phyloP scores from a whole-genome alignment of 2,329 filamentous ascomycete species.

The Scolecobasidium constrictum region DNA sequence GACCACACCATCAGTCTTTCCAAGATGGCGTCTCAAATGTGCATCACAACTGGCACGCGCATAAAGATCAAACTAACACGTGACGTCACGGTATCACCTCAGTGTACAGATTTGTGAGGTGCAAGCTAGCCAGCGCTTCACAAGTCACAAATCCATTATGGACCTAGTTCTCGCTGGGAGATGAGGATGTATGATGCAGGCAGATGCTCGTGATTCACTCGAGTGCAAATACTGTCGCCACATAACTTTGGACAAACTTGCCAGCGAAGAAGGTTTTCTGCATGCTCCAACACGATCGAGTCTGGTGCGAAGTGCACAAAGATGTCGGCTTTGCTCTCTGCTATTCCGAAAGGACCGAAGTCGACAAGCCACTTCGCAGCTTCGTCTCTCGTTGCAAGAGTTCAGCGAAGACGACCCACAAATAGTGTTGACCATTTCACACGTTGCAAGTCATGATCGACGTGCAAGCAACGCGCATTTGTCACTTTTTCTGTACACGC shows the following conservation, averaged over 20 bases:
- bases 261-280: constrained; percentile 1
- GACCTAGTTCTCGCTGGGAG: too few relatives aligned
- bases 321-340: constrained; percentile 9
- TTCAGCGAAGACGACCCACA: constrained; percentile 7
- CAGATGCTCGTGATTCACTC: too few relatives aligned
- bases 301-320: constrained; percentile 9
- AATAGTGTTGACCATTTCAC: constrained; percentile 3
- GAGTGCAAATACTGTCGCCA: constrained; percentile 9
- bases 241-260: constrained; percentile 6
- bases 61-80: too few relatives aligned
- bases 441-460: background rate
- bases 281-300: constrained; percentile 7
- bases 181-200: too few relatives aligned
- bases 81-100: too few relatives aligned
- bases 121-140: too few relatives aligned
- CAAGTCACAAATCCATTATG: too few relatives aligned
- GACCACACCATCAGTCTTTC: too few relatives aligned
- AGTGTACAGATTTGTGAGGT: too few relatives aligned
- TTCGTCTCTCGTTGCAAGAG: constrained; percentile 1
- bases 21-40: too few relatives aligned
- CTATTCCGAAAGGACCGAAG: constrained; percentile 10
- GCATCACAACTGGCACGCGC: too few relatives aligned
- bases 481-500: constrained; percentile 8
- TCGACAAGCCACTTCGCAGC: constrained; percentile 4
- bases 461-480: constrained; percentile 2